These are phyloP conservation scores for Galerina sulciceps DNA, from an alignment of 768 basidiomycete genomes.

Conservation along the genomic window DNA sequence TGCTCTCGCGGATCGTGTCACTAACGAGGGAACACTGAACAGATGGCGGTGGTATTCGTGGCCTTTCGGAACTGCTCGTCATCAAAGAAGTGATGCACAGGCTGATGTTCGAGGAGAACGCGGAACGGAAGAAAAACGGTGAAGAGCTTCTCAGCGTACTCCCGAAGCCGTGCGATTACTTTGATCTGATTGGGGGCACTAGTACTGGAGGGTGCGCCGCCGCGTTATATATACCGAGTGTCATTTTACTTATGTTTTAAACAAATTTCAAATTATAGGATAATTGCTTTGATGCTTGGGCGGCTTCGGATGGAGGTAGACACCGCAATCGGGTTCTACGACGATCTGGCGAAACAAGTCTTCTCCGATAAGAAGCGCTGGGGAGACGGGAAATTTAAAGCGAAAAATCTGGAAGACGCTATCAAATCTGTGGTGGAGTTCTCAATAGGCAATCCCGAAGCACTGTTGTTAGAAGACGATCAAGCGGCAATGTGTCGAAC, in stretches of 20 bases:
- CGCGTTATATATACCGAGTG: not conserved
- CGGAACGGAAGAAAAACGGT: too few relatives aligned
- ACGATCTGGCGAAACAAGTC: not conserved
- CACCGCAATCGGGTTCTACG: not conserved
- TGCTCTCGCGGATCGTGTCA: too few relatives aligned
- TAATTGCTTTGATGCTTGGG: slow-evolving; percentile 6
- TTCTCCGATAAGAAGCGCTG: not conserved
- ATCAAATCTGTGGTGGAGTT: not conserved
- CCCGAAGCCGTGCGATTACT: not conserved
- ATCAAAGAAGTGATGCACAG: too few relatives aligned
- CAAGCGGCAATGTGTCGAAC: too few relatives aligned
- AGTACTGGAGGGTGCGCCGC: slow-evolving; percentile 3
- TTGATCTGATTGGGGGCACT: slow-evolving; percentile 1
- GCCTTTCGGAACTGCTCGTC: too few relatives aligned
- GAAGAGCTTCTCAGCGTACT: too few relatives aligned
- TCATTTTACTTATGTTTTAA: not conserved
- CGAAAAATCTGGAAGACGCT: not conserved
- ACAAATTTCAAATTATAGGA: not conserved
- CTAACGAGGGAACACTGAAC: too few relatives aligned
- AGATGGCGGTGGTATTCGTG: too few relatives aligned
- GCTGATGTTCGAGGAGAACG: too few relatives aligned
- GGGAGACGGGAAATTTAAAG: not conserved
- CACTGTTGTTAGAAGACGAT: too few relatives aligned
- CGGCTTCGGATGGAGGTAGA: not conserved
- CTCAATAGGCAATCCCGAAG: not conserved